phyloP scores from a whole-genome alignment of 1,139 yeast species.

The Pichia cactophila region DNA sequence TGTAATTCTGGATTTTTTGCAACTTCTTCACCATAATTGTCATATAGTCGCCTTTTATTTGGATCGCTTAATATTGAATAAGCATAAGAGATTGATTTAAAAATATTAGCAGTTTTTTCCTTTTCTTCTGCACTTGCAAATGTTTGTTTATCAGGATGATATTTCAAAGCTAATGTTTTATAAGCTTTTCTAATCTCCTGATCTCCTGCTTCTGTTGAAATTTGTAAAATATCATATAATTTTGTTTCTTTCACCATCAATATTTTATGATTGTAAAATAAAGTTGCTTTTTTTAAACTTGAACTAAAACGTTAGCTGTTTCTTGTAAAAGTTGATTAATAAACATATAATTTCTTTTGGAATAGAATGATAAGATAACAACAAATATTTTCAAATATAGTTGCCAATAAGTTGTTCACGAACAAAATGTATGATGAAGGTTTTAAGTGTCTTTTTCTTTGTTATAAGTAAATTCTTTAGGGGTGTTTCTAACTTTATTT shows the following conservation, averaged over 20 bases:
- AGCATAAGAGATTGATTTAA: slow-evolving; percentile 46
- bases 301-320: not conserved
- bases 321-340: not conserved
- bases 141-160: slow-evolving; percentile 50
- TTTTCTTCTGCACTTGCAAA: slow-evolving; percentile 52
- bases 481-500: too few species aligned
- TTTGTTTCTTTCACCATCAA: slow-evolving; percentile 28
- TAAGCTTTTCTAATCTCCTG: slow-evolving; percentile 46
- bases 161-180: slow-evolving; percentile 42
- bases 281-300: not conserved
- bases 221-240: slow-evolving; percentile 43
- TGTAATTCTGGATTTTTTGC: slow-evolving; percentile 15
- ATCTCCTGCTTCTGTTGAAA: slow-evolving; percentile 37
- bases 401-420: not conserved
- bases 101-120: slow-evolving; percentile 30
- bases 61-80: slow-evolving; percentile 46
- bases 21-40: slow-evolving; percentile 54
- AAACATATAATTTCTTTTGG: not conserved
- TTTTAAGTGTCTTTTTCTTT: too few species aligned
- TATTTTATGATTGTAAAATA: not conserved
- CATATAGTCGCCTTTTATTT: slow-evolving; percentile 39
- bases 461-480: too few species aligned
- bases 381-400: not conserved
- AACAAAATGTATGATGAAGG: not conserved
- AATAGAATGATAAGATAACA: not conserved